Base-by-base conservation (phyloP, 2,329 filamentous ascomycete genomes). In the Claviceps sp. region DNA sequence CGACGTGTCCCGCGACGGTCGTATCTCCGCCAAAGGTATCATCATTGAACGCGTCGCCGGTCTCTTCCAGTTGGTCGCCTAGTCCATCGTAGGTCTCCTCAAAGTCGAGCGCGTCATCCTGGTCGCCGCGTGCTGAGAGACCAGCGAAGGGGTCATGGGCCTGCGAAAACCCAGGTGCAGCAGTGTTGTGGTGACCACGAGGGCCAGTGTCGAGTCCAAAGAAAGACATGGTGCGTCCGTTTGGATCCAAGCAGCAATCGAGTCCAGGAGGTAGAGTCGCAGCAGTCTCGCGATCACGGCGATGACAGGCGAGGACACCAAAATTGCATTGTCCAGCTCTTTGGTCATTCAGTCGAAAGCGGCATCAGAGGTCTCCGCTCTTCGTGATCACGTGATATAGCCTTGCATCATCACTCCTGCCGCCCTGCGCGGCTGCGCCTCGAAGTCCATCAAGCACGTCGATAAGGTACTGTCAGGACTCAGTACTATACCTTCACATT, bases 51-150 rank as follows among this genome's bases (percentile, higher is more conserved):
- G 79, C 88, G 73, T 98, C 93, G 62, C 91, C 87, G 20, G 86
- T 84, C 65, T 98, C 91, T 62, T 95, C 84, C 38, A 98, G 82
- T 67, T 86, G 82, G 63, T 95, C 86, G 52, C 89, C 93, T 42
- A 98, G 75, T 18, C 91, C 91, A 68, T 98, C 93, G 65, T 97
- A 97, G 40, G 91, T 97, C 65, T 98, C 89, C 61, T 98, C 93
- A 60, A 97, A 98, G 61, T 97, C 86, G 61, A 76, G 65, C 24
- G 71, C 73, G 55, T 77, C 79, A 58, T 75, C 74, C 50, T 69
- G 68, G 59, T 84, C 80, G 54, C 84, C 78, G 49, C 74, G 77
- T 60, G 76, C 75, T 54, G 86, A 83, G 53, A 96, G 79, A 54
- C 86, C 84, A 58, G 87, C 88, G 68, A 97, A 97, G 41, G 91